Evolutionary conservation across 768 basidiomycete species (phyloP), one percentile per base, ranked within the genome.

Genomic region (Kwoniella botswanensis): DNA sequence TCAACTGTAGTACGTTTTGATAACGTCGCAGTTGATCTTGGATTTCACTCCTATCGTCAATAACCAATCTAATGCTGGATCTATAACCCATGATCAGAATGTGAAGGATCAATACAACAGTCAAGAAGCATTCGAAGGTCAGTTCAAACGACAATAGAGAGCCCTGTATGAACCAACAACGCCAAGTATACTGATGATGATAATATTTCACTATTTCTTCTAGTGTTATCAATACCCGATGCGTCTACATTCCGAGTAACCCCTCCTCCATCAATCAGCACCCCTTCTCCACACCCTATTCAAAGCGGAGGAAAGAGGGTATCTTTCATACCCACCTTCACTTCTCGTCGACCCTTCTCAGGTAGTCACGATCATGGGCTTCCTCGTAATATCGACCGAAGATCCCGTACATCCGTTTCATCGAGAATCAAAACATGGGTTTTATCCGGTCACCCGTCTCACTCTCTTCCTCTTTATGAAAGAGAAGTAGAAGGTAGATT

Each of bases 381-480:
- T 24, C 26, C n/a, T 12, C 52, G 15, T 4, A 53, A 53, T 53
- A 53, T 56, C 55, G 12, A 56, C 4, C 35, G 21, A 9, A 21
- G 15, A 58, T 58, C 11, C 15, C 9, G 57, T 15, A 35, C 57
- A 10, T 58, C 57, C 13, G 13, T 58, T 4, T 58, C 57, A 35
- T 58, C 57, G 13, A 21, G 57, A 35, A 58, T 58, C 57, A 58
- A 17, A 58, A 58, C 57, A 26, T 58, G 57, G 57, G 57, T 58
- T 12, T 13, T 58, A 35, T 58, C 57, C 4, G 26, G 24, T 13
- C 22, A 58, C 7, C 12, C 26, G 2, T 15, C 26, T 7, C 26
- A 58, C 26, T 24, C 22, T 24, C 24, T 12, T 13, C 17, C 21
- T 24, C 55, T 7, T 56, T 2, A 1, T 3, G 21, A n/a, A 12